Evolutionary conservation across 208 protist genomes (phyloP).

Genomic region (Leishmania braziliensis): DNA sequence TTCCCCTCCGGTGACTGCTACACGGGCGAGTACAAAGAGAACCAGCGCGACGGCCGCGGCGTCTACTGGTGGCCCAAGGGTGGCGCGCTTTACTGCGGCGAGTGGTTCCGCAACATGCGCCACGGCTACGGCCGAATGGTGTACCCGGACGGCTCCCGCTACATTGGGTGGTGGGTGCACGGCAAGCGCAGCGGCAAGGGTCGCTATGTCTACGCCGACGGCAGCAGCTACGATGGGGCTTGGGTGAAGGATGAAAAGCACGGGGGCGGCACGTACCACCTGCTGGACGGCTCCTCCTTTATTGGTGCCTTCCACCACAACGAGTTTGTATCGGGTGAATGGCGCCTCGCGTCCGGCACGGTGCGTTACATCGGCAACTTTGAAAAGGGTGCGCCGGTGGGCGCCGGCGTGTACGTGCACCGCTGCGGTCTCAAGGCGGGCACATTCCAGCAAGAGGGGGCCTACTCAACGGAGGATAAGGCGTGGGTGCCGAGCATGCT

Average conservation of each 20-base stretch:
- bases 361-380: constrained; percentile 88
- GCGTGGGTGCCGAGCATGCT: constrained; percentile 69
- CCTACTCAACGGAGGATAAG: constrained; percentile 49
- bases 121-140: constrained; percentile 86
- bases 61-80: constrained; percentile 79
- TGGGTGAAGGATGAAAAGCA: constrained; percentile 82
- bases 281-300: constrained; percentile 76
- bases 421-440: constrained; percentile 60
- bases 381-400: constrained; percentile 63
- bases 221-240: constrained; percentile 83
- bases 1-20: constrained; percentile 90
- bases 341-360: constrained; percentile 73
- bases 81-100: constrained; percentile 68
- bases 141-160: constrained; percentile 85
- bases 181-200: constrained; percentile 73
- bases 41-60: constrained; percentile 75
- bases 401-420: constrained; percentile 84
- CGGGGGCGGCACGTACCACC: constrained; percentile 70
- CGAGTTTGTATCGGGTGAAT: constrained; percentile 81
- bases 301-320: constrained; percentile 78
- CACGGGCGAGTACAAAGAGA: constrained; percentile 79
- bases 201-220: constrained; percentile 84
- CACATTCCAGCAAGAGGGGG: constrained; percentile 83
- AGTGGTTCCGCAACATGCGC: constrained; percentile 69
- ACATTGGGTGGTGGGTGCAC: constrained; percentile 73